These are phyloP conservation scores for Salvia hispanica DNA, from an alignment of 257 asterid species.

Conservation along the genomic window DNA sequence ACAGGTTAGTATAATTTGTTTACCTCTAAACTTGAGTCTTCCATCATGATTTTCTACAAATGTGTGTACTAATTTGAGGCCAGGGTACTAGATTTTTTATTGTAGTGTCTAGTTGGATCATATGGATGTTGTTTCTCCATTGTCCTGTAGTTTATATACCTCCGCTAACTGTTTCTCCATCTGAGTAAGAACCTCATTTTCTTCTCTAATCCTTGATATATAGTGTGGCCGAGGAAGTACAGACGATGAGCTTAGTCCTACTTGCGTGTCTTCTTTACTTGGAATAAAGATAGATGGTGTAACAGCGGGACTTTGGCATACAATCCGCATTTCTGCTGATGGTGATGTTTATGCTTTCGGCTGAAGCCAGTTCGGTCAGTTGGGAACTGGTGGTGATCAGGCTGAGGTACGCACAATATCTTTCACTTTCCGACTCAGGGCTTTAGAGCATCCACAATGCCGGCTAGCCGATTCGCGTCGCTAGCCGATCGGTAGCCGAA, in stretches of 20 bases:
- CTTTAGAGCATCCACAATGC: no score
- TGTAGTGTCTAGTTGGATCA: constrained; percentile 2
- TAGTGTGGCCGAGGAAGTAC: constrained; percentile 99
- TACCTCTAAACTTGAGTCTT: background rate
- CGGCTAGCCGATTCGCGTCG: no score
- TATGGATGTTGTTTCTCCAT: constrained; percentile 12
- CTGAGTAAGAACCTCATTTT: constrained; percentile 13
- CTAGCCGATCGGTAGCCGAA: no score
- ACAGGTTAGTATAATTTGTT: background rate
- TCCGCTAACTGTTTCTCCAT: background rate
- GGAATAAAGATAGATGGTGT: constrained; percentile 83
- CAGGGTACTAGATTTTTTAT: no score
- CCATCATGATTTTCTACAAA: background rate
- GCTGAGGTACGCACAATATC: constrained; percentile 73
- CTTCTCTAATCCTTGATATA: constrained; percentile 28
- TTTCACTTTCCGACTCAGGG: constrained; percentile 8
- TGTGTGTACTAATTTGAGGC: no score
- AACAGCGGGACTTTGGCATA: constrained; percentile 99
- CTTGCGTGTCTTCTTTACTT: constrained; percentile 86
- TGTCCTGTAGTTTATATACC: background rate
- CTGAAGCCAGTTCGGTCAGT: constrained; percentile 97
- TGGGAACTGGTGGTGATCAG: constrained; percentile 89
- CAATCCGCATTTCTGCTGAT: constrained; percentile 85
- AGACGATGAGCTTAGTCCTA: constrained; percentile 91
- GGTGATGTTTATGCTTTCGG: constrained; percentile 96